Conservation (phyloP, 129 eudicot species). For the Saposhnikovia divaricata region DNA sequence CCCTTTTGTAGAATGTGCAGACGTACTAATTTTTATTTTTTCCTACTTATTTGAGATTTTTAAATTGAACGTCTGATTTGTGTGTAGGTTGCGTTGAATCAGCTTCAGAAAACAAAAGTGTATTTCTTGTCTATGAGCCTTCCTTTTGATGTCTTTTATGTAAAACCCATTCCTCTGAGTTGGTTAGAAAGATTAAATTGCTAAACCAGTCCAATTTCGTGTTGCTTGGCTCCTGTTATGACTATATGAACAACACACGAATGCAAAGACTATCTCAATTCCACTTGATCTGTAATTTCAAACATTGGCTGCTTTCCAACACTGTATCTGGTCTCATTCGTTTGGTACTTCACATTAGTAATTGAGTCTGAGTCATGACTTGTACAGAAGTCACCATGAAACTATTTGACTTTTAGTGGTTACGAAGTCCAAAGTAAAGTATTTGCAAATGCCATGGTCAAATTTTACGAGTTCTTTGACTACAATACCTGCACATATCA, state of each 20-base stretch:
- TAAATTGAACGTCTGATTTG: neutral
- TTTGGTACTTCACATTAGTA: neutral
- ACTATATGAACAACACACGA: neutral
- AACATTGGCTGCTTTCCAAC: neutral
- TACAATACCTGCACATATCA: neutral
- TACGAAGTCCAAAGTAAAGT: neutral
- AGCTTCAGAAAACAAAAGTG: slow-evolving; percentile 78
- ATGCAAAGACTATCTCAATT: neutral
- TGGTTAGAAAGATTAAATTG: neutral
- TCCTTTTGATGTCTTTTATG: neutral
- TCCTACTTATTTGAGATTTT: slow-evolving; percentile 7
- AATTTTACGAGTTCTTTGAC: neutral
- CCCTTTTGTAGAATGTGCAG: neutral
- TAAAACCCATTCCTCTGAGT: neutral
- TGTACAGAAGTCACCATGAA: neutral
- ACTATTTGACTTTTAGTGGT: neutral
- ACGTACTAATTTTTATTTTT: neutral
- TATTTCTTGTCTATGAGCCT: slow-evolving; percentile 12
- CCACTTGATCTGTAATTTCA: neutral
- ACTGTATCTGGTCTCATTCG: neutral
- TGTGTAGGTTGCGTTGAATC: slow-evolving; percentile 49
- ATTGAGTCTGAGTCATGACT: neutral
- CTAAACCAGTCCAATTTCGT: neutral
- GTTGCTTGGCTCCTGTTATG: neutral
- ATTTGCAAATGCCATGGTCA: slow-evolving; percentile 4